Evolutionary conservation across 2,329 filamentous ascomycete species (phyloP).

Genomic region (Catunica adiposa): DNA sequence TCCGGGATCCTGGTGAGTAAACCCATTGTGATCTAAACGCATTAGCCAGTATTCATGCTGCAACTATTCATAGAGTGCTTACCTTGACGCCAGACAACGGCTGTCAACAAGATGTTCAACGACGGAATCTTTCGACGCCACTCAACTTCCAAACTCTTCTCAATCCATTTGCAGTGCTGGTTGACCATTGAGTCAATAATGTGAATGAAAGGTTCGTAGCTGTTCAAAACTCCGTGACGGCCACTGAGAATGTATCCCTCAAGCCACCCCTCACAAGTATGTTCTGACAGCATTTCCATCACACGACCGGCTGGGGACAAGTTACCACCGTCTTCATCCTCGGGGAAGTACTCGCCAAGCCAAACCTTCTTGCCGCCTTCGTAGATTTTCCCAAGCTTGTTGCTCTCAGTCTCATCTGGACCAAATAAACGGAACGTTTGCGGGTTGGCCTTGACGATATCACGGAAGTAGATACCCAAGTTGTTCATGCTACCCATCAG

Average conservation of each 20-base stretch:
- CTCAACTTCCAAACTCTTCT: slow-evolving; percentile 64
- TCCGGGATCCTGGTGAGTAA: slow-evolving; percentile 66
- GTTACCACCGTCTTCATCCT: slow-evolving; percentile 60
- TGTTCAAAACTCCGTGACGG: slow-evolving; percentile 60
- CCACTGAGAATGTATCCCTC: slow-evolving; percentile 64
- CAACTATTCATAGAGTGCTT: not conserved
- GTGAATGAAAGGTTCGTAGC: slow-evolving; percentile 70
- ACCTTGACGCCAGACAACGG: slow-evolving; percentile 59
- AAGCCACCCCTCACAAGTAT: slow-evolving; percentile 65
- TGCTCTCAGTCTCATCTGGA: slow-evolving; percentile 67
- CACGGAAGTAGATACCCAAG: slow-evolving; percentile 49
- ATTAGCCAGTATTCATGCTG: not conserved
- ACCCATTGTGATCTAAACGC: slow-evolving; percentile 54
- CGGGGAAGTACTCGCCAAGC: slow-evolving; percentile 63
- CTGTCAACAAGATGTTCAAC: slow-evolving; percentile 63
- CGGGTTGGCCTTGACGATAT: slow-evolving; percentile 48
- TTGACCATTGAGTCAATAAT: slow-evolving; percentile 77
- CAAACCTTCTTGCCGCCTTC: slow-evolving; percentile 63
- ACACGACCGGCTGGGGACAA: slow-evolving; percentile 51
- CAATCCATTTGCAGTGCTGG: slow-evolving; percentile 73
- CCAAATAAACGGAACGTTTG: slow-evolving; percentile 60
- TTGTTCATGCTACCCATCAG: slow-evolving; percentile 50
- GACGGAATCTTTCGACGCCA: slow-evolving; percentile 60
- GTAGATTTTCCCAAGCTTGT: slow-evolving; percentile 59
- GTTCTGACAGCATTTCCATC: slow-evolving; percentile 74